Conservation (phyloP, 2,329 filamentous ascomycete species). For the Cryphonectria parasitica region DNA sequence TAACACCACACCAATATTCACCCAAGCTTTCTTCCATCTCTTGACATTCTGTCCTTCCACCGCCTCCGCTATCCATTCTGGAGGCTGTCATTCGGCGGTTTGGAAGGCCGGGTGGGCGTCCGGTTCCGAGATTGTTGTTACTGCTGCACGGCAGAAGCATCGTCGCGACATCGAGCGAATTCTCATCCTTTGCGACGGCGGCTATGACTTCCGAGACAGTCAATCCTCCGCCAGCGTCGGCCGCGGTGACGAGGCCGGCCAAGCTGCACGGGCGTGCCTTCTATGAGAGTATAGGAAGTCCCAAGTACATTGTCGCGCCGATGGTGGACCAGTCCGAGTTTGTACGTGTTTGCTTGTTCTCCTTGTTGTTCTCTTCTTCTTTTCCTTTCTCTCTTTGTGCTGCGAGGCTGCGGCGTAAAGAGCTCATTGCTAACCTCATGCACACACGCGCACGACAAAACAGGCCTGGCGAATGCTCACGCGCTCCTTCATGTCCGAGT, state of each 20-base stretch:
- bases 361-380: neutral
- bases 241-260: slow-evolving; percentile 23
- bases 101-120: slow-evolving; percentile 14
- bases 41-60: neutral
- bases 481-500: slow-evolving; percentile 81
- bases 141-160: neutral
- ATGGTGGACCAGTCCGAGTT: slow-evolving; percentile 99
- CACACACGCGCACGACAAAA: slow-evolving; percentile 60
- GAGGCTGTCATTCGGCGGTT: slow-evolving; percentile 21
- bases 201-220: slow-evolving; percentile 30
- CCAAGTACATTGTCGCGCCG: slow-evolving; percentile 87
- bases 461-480: slow-evolving; percentile 98
- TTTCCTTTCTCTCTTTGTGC: slow-evolving; percentile 4
- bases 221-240: slow-evolving; percentile 20
- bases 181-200: slow-evolving; percentile 12
- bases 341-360: slow-evolving; percentile 56
- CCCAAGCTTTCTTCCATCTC: neutral
- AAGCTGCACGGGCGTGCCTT: slow-evolving; percentile 87
- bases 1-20: neutral
- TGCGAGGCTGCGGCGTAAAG: neutral
- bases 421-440: neutral
- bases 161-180: slow-evolving; percentile 2
- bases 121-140: slow-evolving; percentile 6
- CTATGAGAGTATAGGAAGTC: slow-evolving; percentile 92
- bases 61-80: slow-evolving; percentile 17